phyloP scores from a whole-genome alignment of 345 rosid species.

The Pseudoturritis turrita region DNA sequence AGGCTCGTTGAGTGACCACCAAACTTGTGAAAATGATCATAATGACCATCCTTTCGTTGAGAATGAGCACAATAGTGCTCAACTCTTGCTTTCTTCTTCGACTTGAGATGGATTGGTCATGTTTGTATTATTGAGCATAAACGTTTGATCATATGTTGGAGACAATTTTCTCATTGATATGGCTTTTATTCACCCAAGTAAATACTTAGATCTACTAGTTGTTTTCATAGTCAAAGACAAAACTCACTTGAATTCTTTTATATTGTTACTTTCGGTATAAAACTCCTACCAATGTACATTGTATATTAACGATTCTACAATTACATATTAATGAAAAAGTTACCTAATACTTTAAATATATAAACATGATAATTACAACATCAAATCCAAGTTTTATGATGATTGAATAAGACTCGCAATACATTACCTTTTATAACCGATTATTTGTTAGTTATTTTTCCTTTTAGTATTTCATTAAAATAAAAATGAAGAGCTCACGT shows the following conservation, averaged over 20 bases:
- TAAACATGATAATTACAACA: neutral
- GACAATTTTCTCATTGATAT: neutral
- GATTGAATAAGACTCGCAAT: neutral
- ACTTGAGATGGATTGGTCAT: neutral
- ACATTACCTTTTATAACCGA: too few relatives aligned
- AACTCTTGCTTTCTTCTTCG: constrained; percentile 37
- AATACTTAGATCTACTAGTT: neutral
- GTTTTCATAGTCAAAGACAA: neutral
- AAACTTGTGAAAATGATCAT: constrained; percentile 4
- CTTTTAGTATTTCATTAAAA: too few relatives aligned
- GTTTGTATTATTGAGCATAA: neutral
- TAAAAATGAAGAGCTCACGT: neutral
- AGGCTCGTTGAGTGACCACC: neutral
- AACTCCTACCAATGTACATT: too few relatives aligned
- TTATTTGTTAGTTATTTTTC: too few relatives aligned
- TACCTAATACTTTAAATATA: too few relatives aligned
- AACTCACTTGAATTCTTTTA: too few relatives aligned
- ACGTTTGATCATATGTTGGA: neutral
- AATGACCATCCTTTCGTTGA: constrained; percentile 44
- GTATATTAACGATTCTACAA: too few relatives aligned
- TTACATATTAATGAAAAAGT: too few relatives aligned
- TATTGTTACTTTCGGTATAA: too few relatives aligned
- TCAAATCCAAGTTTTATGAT: neutral
- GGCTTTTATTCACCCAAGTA: neutral
- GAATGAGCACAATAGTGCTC: neutral